Conservation (phyloP, 2,329 filamentous ascomycete species). For the Trichophyton simii region DNA sequence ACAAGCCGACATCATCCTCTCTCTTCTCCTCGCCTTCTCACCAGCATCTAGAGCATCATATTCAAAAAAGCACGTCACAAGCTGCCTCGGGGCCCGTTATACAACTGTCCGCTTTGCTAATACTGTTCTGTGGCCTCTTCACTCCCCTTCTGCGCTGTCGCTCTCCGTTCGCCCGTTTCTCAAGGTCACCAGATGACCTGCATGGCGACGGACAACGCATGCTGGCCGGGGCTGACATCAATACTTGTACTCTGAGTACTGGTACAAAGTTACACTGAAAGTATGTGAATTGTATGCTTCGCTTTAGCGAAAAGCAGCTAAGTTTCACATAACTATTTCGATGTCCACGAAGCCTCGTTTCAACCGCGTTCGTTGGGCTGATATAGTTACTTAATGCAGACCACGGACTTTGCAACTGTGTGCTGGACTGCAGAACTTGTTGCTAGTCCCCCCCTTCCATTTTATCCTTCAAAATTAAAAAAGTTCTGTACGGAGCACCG, state of each 20-base stretch:
- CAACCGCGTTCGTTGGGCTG: not conserved
- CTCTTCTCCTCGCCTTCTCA: not conserved
- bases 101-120: not conserved
- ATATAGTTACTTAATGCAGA: not conserved
- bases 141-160: not conserved
- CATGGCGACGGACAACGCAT: not conserved
- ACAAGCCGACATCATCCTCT: not conserved
- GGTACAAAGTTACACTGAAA: conserved; percentile 4
- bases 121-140: not conserved
- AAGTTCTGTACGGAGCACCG: not conserved
- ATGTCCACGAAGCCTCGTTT: not conserved
- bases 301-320: not conserved
- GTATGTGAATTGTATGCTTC: conserved; percentile 1
- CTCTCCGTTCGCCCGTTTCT: conserved; percentile 1
- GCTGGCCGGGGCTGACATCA: not conserved
- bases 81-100: not conserved
- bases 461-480: not conserved
- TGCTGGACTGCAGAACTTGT: not conserved
- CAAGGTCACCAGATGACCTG: conserved; percentile 4
- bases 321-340: not conserved
- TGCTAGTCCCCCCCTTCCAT: not conserved
- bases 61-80: not conserved
- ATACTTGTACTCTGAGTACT: not conserved
- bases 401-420: not conserved
- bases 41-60: not conserved